Evolutionary conservation across 83 land plant genomes (phyloP).

Genomic region (Picea abies): DNA sequence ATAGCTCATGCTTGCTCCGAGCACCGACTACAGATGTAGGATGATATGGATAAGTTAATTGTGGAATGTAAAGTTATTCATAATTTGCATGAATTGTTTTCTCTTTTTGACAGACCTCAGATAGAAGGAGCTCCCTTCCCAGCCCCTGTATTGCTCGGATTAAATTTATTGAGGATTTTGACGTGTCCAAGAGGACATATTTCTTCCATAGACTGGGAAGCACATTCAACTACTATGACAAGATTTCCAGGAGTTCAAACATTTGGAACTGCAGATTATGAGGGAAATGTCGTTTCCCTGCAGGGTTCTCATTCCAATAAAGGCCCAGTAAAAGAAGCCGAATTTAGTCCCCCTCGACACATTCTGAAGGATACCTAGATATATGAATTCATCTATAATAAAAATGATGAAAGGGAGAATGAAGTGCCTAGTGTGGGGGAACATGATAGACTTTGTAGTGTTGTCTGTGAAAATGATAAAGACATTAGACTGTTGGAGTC

Average conservation of each 20-base stretch:
- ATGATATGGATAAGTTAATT: constrained; percentile 75
- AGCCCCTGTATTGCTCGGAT: constrained; percentile 74
- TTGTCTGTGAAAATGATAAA: constrained; percentile 3
- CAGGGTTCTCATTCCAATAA: neutral
- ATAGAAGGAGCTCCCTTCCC: constrained; percentile 95
- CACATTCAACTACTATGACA: constrained; percentile 1
- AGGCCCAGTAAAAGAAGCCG: neutral
- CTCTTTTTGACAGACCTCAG: constrained; percentile 91
- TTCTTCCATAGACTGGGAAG: constrained; percentile 57
- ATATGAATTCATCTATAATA: neutral
- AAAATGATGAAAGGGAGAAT: neutral
- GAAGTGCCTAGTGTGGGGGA: constrained; percentile 23
- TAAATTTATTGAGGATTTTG: constrained; percentile 69
- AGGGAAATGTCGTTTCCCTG: constrained; percentile 15
- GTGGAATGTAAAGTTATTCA: constrained; percentile 82
- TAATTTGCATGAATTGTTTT: constrained; percentile 84
- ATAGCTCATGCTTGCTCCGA: constrained; percentile 63
- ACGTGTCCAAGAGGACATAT: constrained; percentile 50
- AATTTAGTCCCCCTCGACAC: neutral
- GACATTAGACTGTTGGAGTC: constrained; percentile 11
- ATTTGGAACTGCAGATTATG: constrained; percentile 19
- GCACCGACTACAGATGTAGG: constrained; percentile 77
- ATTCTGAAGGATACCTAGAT: neutral
- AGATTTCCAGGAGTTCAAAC: constrained; percentile 1
- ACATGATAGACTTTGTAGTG: constrained; percentile 22